These are phyloP conservation scores for Daldinia concentrica DNA, from an alignment of 495 filamentous ascomycete species.

Conservation along the genomic window DNA sequence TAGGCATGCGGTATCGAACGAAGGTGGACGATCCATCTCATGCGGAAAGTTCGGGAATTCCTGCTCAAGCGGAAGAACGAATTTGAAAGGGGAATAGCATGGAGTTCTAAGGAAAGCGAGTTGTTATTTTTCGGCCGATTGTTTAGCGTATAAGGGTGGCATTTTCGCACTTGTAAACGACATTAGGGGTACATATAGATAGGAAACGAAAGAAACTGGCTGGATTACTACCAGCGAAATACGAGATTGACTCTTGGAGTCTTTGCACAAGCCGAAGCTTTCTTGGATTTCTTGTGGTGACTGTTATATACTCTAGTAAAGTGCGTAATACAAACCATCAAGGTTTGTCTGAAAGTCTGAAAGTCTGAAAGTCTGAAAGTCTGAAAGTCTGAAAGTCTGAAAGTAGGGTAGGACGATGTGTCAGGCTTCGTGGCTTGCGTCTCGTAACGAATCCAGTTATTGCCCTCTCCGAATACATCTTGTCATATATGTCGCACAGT, in stretches of 20 bases:
- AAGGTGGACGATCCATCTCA: slow-evolving; percentile 29
- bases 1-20: slow-evolving; percentile 40
- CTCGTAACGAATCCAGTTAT: background rate
- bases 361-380: too few species aligned
- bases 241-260: slow-evolving; percentile 7
- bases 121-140: slow-evolving; percentile 5
- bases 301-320: background rate
- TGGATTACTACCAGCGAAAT: background rate
- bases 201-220: slow-evolving; percentile 8
- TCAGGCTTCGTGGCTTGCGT: background rate
- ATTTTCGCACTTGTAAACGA: slow-evolving; percentile 19
- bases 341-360: background rate
- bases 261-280: background rate
- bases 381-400: background rate
- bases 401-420: background rate
- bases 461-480: background rate
- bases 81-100: slow-evolving; percentile 10
- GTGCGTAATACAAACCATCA: background rate
- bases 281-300: background rate
- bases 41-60: slow-evolving; percentile 29
- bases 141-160: slow-evolving; percentile 14
- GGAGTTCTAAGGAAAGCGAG: slow-evolving; percentile 11
- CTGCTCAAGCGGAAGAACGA: background rate
- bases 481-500: background rate
- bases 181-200: slow-evolving; percentile 19